phyloP scores from a whole-genome alignment of 192 early-diverging fungal genomes.

The Podila horticola region DNA sequence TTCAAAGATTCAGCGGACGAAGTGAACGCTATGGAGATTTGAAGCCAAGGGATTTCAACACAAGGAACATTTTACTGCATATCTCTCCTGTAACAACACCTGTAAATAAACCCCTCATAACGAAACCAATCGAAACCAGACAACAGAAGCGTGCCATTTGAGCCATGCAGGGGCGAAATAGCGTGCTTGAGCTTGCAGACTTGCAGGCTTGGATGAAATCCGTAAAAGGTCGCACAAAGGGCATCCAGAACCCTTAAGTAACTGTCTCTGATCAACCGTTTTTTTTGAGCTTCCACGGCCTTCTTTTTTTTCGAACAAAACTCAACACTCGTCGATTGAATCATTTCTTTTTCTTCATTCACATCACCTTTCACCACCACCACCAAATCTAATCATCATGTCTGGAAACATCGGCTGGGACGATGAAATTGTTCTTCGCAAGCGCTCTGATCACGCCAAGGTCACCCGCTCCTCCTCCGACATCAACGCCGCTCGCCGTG shows the following conservation, averaged over 20 bases:
- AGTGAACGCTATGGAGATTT: conserved; percentile 35
- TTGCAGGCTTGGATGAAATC: no score
- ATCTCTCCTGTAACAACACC: no score
- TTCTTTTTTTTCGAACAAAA: no score
- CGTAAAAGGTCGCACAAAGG: no score
- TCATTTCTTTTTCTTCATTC: neutral
- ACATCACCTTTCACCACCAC: neutral
- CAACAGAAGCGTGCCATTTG: neutral
- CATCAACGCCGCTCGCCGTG: conserved; percentile 79
- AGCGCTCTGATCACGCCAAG: conserved; percentile 70
- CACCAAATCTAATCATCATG: conserved; percentile 9
- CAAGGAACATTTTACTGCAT: neutral
- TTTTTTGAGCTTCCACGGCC: no score
- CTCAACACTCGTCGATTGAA: neutral
- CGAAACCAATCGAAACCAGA: no score
- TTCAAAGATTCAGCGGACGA: conserved; percentile 39
- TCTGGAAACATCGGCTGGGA: conserved; percentile 74
- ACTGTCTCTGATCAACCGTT: no score
- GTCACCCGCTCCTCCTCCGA: conserved; percentile 70
- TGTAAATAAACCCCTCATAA: no score
- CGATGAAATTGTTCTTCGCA: conserved; percentile 81
- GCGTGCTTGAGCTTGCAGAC: neutral
- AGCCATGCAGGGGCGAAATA: neutral
- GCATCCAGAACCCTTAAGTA: no score
- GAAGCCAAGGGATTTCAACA: neutral